Percentiles rank a stretch among this genome's conserved stretches.
phyloP scores from a whole-genome alignment of 2,329 filamentous ascomycete genomes.

The Pseudomassariella vexata region DNA sequence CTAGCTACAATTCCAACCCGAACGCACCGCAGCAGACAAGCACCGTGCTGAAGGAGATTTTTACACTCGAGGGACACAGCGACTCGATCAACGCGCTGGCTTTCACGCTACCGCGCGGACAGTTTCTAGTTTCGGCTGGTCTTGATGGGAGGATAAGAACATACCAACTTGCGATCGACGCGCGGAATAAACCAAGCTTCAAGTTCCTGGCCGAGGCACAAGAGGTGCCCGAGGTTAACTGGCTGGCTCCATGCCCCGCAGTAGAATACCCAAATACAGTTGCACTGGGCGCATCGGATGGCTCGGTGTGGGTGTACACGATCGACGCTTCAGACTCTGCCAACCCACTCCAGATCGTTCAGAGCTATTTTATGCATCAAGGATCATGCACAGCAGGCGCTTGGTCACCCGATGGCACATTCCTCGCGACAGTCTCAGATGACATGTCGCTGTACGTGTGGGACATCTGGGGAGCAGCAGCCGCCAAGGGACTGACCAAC shows the following conservation, averaged over 20 bases:
- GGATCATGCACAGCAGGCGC: slow-evolving; percentile 79
- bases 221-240: slow-evolving; percentile 94
- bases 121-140: slow-evolving; percentile 81
- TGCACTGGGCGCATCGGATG: slow-evolving; percentile 83
- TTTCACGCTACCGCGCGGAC: slow-evolving; percentile 78
- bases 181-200: slow-evolving; percentile 42
- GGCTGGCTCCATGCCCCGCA: slow-evolving; percentile 72
- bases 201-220: slow-evolving; percentile 70
- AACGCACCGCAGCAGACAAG: slow-evolving; percentile 46
- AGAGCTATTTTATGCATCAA: slow-evolving; percentile 90
- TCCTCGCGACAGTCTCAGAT: slow-evolving; percentile 84
- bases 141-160: slow-evolving; percentile 77
- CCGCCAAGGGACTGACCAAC: slow-evolving; percentile 44
- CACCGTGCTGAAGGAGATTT: slow-evolving; percentile 58
- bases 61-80: slow-evolving; percentile 79
- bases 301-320: slow-evolving; percentile 94
- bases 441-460: slow-evolving; percentile 87
- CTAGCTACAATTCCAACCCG: slow-evolving; percentile 66
- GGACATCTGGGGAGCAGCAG: slow-evolving; percentile 80
- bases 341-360: slow-evolving; percentile 70
- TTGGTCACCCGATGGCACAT: slow-evolving; percentile 82
- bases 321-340: slow-evolving; percentile 59
- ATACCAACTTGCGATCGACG: slow-evolving; percentile 49
- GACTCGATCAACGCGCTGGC: slow-evolving; percentile 84
- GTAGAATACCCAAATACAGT: slow-evolving; percentile 69